These are phyloP conservation scores for Aphanomyces stellatus DNA, from an alignment of 352 stramenopile genomes.

Conservation along the genomic window DNA sequence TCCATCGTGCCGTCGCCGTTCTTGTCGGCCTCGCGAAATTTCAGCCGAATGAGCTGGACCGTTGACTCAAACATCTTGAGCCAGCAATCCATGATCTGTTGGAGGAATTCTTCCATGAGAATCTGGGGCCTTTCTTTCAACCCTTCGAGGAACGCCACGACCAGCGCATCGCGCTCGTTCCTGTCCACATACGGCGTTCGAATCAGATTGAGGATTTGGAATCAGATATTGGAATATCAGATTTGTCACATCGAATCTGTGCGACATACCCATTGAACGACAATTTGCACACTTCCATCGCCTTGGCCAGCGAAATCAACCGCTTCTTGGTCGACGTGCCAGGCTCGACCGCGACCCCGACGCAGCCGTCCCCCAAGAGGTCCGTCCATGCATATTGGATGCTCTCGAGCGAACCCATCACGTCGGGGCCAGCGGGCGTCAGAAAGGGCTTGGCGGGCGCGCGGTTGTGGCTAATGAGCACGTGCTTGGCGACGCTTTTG, in stretches of 20 bases:
- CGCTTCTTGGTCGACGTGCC: not conserved
- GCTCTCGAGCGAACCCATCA: not conserved
- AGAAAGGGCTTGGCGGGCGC: slow-evolving; percentile 4
- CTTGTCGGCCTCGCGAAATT: slow-evolving; percentile 13
- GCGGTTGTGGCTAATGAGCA: not conserved
- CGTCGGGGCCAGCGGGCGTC: not conserved
- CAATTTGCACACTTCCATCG: slow-evolving; percentile 5
- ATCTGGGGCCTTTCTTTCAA: not conserved
- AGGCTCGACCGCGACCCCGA: not conserved
- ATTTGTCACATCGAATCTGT: not conserved
- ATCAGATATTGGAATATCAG: not conserved
- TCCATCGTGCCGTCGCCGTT: slow-evolving; percentile 17
- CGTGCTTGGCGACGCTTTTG: slow-evolving; percentile 3
- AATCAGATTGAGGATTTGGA: no score
- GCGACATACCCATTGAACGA: not conserved
- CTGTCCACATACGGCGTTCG: not conserved
- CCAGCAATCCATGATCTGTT: slow-evolving; percentile 3
- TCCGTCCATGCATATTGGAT: slow-evolving; percentile 13
- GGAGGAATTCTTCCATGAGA: slow-evolving; percentile 7
- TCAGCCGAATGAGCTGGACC: not conserved
- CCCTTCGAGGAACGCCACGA: not conserved
- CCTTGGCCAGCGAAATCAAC: not conserved
- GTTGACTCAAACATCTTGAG: not conserved
- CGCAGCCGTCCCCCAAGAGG: not conserved
- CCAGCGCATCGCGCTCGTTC: not conserved